These are phyloP conservation scores for Leishmania arabica DNA, from an alignment of 208 protist species.

Conservation along the genomic window DNA sequence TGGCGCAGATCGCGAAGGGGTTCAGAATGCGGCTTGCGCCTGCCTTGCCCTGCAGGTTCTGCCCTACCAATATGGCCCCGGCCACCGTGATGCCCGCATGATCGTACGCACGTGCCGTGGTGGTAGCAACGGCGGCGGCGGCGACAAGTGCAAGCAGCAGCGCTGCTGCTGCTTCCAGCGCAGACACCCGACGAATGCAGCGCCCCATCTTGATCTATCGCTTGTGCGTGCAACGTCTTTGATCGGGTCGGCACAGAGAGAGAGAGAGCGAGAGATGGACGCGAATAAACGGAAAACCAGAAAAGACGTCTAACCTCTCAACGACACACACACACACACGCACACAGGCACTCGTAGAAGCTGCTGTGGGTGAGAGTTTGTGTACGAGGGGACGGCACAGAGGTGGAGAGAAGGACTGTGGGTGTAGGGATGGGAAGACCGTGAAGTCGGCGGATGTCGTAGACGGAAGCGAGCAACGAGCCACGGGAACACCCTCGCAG, in stretches of 20 bases:
- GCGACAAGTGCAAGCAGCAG: background rate
- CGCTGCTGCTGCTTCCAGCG: background rate
- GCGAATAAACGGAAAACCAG: background rate
- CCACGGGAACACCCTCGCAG: background rate
- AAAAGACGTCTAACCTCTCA: conserved; percentile 5
- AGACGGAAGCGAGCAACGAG: background rate
- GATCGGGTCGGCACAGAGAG: background rate
- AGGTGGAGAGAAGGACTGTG: background rate
- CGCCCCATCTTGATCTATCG: background rate
- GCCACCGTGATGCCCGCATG: conserved; percentile 36
- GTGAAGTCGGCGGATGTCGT: background rate
- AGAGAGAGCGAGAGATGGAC: background rate
- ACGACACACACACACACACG: background rate
- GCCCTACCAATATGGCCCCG: conserved; percentile 1
- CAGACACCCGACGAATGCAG: background rate
- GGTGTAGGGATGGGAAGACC: background rate
- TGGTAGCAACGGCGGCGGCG: background rate
- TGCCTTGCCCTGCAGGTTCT: conserved; percentile 28
- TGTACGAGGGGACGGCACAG: background rate
- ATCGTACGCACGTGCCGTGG: conserved; percentile 3
- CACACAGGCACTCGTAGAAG: background rate
- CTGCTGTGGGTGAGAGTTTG: background rate
- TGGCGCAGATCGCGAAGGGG: conserved; percentile 45
- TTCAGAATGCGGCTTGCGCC: conserved; percentile 34
- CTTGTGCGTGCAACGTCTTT: background rate